Conservation (phyloP, 176 grass and related monocot species). For the Carex myosuroides region DNA sequence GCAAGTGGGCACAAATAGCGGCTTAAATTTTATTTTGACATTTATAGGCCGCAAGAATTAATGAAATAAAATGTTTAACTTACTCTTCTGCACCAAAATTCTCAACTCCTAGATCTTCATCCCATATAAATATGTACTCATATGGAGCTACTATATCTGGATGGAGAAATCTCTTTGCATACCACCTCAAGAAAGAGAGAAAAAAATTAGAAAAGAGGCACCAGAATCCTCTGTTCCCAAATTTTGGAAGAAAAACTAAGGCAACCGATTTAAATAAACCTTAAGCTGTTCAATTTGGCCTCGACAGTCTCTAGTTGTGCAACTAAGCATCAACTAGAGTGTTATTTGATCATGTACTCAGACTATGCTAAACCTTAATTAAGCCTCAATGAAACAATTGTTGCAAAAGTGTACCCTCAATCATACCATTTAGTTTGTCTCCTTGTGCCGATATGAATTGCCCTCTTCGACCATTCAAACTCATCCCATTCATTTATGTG, state of each 20-base stretch:
- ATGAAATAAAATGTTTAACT: neutral
- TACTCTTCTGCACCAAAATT: conserved; percentile 50
- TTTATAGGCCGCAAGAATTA: neutral
- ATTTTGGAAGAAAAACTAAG: neutral
- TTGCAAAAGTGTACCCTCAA: neutral
- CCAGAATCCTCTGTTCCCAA: neutral
- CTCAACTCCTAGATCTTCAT: conserved; percentile 26
- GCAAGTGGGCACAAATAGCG: neutral
- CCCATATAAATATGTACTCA: conserved; percentile 37
- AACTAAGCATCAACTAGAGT: neutral
- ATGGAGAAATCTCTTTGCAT: conserved; percentile 47
- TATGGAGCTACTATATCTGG: conserved; percentile 43
- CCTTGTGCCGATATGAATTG: conserved; percentile 29
- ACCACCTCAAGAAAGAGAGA: conserved; percentile 35
- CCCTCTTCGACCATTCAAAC: conserved; percentile 40
- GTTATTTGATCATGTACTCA: neutral
- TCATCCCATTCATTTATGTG: conserved; percentile 41
- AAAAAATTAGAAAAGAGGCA: neutral
- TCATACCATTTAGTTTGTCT: conserved; percentile 46
- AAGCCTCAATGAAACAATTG: neutral
- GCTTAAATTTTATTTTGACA: neutral
- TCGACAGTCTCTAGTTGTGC: neutral
- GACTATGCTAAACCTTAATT: neutral
- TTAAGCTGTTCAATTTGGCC: neutral
- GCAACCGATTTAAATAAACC: neutral